Conservation (phyloP, 768 basidiomycete genomes). For the Ramaria sp. region DNA sequence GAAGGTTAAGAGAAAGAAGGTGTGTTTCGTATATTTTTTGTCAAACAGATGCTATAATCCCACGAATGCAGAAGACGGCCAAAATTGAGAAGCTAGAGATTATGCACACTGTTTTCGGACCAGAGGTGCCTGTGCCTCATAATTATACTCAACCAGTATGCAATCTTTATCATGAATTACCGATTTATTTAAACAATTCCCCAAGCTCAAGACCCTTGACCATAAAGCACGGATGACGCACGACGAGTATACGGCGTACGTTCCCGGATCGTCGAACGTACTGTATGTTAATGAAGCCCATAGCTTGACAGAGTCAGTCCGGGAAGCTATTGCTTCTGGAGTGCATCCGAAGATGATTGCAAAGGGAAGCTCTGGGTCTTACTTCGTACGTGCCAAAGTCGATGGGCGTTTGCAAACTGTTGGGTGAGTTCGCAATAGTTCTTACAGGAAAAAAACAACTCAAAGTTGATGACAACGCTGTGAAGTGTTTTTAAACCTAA, state of each 20-base stretch:
- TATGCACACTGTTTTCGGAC: slow-evolving; percentile 74
- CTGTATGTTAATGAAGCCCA: slow-evolving; percentile 10
- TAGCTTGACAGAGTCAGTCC: slow-evolving; percentile 39
- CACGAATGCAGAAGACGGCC: slow-evolving; percentile 31
- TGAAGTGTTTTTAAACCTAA: slow-evolving; percentile 84
- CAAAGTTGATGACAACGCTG: neutral
- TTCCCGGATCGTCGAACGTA: slow-evolving; percentile 10
- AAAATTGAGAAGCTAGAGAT: slow-evolving; percentile 55
- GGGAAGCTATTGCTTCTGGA: slow-evolving; percentile 59
- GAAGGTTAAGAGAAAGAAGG: slow-evolving; percentile 70
- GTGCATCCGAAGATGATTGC: slow-evolving; percentile 86
- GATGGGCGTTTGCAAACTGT: slow-evolving; percentile 70
- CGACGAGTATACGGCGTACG: slow-evolving; percentile 60
- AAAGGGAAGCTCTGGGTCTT: slow-evolving; percentile 84
- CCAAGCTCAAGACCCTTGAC: slow-evolving; percentile 68
- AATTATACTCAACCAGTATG: slow-evolving; percentile 28
- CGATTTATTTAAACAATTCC: slow-evolving; percentile 8
- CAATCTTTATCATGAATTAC: slow-evolving; percentile 1
- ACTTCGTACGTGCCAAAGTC: slow-evolving; percentile 80
- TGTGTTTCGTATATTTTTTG: neutral
- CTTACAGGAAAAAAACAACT: no score
- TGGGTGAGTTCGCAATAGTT: slow-evolving; percentile 41
- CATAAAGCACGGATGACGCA: slow-evolving; percentile 69
- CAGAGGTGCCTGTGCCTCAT: slow-evolving; percentile 30
- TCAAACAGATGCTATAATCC: neutral